Evolutionary conservation across 2,329 filamentous ascomycete species (phyloP), one percentile per base, ranked within the genome.

Genomic region (Aspergillus chevalieri): DNA sequence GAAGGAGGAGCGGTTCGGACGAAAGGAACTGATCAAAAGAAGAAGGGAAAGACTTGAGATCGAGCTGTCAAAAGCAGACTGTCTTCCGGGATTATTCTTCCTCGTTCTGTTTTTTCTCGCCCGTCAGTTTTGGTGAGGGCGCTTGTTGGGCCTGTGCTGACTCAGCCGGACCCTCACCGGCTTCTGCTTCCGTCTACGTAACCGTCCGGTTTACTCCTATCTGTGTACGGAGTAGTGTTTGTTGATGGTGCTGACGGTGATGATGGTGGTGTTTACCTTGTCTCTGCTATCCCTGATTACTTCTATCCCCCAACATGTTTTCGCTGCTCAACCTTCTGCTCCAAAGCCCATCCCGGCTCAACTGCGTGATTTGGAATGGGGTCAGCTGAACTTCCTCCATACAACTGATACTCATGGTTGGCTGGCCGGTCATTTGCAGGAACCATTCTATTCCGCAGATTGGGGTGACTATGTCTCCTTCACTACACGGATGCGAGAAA

Each of bases 401-500:
- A 97, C 93, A 0, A 97, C 93, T 38, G 87, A 97, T 67, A 93
- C 88, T 4, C 93, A 97, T 72, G 92, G 93, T 61, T 98, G 93
- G 93, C 85, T 94, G 65, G 89, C 83, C 8, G 93, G 93, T 1
- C 93, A 98, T 75, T 73, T 97, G 4, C 85, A 91, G 74, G 93
- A 98, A 73, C 79, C 89, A 2, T 92, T 93, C 52, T 98, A 94
- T 70, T 91, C 89, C 6, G 92, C 89, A 43, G 93, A 98, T 69
- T 97, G 93, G 90, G 93, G 93, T 51, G 93, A 98, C 72, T 98
- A 97, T 70, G 80, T 97, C 61, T 96, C 92, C 6, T 96, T 98
- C 65, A 83, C 90, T 30, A 77, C 85, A 33, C 89, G 92, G 65
- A 82, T 98, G 77, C 86, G 82, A 49, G 79, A 83, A 57, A 84